Percentiles rank a stretch among this genome's conserved stretches.
Evolutionary conservation across 2,329 filamentous ascomycete species (phyloP).

Genomic region (Mariannaea sp.): DNA sequence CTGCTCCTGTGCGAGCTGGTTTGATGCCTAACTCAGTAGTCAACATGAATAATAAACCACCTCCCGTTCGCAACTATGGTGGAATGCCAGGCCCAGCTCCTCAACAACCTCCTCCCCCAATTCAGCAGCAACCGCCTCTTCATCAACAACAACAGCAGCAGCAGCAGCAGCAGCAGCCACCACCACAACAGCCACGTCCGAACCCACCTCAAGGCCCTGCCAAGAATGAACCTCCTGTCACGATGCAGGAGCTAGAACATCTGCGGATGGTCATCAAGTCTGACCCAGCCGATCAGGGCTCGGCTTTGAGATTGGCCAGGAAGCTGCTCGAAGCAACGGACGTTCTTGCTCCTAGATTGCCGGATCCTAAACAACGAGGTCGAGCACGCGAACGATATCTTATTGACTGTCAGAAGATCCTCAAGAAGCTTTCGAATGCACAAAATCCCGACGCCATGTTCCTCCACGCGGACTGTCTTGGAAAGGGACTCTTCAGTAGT

Average conservation of each 20-base stretch:
- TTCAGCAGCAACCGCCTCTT: constrained; percentile 40
- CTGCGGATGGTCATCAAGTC: constrained; percentile 71
- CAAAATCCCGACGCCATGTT: constrained; percentile 91
- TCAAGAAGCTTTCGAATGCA: constrained; percentile 81
- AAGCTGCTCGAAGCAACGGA: constrained; percentile 84
- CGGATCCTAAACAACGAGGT: constrained; percentile 73
- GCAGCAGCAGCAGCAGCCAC: constrained; percentile 41
- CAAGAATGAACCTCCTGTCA: constrained; percentile 61
- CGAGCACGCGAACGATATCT: constrained; percentile 83
- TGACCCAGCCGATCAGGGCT: constrained; percentile 73
- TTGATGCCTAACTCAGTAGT: constrained; percentile 63
- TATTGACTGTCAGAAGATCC: constrained; percentile 82
- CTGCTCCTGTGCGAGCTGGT: constrained; percentile 66
- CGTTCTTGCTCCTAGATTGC: constrained; percentile 67
- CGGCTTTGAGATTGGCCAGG: constrained; percentile 76
- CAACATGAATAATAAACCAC: constrained; percentile 60
- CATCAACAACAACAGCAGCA: constrained; percentile 42
- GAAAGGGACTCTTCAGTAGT: constrained; percentile 77
- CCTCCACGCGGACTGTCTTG: constrained; percentile 86
- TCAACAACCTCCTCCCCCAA: constrained; percentile 31
- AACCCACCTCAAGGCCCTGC: constrained; percentile 33
- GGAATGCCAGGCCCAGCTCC: constrained; percentile 50
- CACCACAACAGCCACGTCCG: constrained; percentile 38
- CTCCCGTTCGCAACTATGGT: constrained; percentile 62
- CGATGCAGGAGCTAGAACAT: constrained; percentile 75